These are phyloP conservation scores for Penicillium bovifimosum DNA, from an alignment of 495 filamentous ascomycete genomes.

Conservation along the genomic window DNA sequence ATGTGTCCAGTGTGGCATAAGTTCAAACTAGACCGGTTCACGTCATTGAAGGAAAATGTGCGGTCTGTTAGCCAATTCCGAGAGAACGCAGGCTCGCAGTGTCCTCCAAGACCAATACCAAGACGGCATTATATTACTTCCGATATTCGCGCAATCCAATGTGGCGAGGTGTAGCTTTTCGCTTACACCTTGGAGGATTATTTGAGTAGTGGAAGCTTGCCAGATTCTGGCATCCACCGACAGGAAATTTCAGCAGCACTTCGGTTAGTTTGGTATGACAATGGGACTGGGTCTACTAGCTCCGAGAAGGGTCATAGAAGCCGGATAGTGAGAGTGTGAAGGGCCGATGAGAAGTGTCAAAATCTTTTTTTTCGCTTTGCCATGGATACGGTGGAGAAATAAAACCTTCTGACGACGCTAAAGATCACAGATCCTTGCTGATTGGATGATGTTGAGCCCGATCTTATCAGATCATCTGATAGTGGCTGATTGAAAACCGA, in stretches of 20 bases:
- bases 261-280: neutral
- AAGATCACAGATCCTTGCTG: neutral
- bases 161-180: neutral
- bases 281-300: neutral
- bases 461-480: slow-evolving; percentile 16
- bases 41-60: no score
- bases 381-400: neutral
- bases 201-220: neutral
- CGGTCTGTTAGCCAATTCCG: no score
- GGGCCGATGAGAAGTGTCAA: no score
- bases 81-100: neutral
- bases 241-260: neutral
- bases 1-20: no score
- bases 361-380: neutral
- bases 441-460: neutral
- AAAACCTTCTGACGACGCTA: neutral
- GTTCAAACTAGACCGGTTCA: no score
- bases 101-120: neutral
- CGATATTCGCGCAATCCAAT: neutral
- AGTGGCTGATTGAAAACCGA: neutral
- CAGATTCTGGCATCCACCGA: neutral
- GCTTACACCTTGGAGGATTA: no score
- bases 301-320: neutral
- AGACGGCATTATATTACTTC: neutral
- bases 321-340: neutral